Evolutionary conservation across 257 asterid genomes (phyloP), one percentile per base, ranked within the genome.

Genomic region (Solanum infundibuliforme): DNA sequence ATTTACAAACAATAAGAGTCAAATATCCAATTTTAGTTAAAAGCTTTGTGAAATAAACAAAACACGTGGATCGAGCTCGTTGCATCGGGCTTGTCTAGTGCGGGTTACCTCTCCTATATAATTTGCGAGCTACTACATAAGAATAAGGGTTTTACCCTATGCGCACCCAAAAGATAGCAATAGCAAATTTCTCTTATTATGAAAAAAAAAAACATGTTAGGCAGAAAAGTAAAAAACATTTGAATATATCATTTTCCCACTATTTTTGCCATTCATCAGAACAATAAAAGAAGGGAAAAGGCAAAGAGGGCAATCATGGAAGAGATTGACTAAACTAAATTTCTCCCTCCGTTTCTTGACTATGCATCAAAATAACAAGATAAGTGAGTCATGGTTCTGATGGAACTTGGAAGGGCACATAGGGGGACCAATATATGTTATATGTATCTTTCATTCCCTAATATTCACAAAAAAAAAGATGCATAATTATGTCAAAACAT

Each of bases 341-440:
- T 27, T 35, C 39, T 43, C 16, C 38, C 27, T 46, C 25, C 27
- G 46, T 29, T 77, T 77, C 81, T 77, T 77, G 12, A 39, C 11
- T 27, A 81, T 43, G 65, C 27, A 81, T 81, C 85, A 81, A 21
- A 43, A 79, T 41, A 79, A 43, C 36, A 79, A 79, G 29, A 81
- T 81, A 81, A 81, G 39, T 46, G 69, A 48, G 35, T 82, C 29
- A 48, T 29, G 20, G 43, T 52, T 82, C 20, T 46, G 11, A 82
- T 48, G 20, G 27, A 16, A 27, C 35, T 12, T 68, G 75, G 35
- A 14, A 29, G 36, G 4, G 18, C 66, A 79, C 16, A 41, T n/a
- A n/a, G 71, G 29, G 85, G 85, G 85, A 82, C 85, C 85, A 81
- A 18, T 46, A 29, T 46, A 39, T 23, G 48, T 81, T 29, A 43